Base-by-base conservation (phyloP, 2,329 filamentous ascomycete species). In the Penicillium rolfsii region DNA sequence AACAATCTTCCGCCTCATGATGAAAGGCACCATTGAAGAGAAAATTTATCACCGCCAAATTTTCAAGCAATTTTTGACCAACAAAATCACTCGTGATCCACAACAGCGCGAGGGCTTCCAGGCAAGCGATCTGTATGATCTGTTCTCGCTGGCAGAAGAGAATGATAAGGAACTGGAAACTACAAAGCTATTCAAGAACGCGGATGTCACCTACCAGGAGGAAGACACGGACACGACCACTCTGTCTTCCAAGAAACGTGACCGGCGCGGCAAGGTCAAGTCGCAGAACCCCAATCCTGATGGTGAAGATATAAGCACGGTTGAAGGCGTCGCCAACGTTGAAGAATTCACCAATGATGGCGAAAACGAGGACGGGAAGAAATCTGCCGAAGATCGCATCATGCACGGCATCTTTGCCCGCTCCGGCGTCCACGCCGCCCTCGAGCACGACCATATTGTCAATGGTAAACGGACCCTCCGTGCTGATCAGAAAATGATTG, bases 1-100 rank as follows among this genome's bases (percentile, higher is more conserved):
- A 30, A 93, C 92, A 4, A 97, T 99, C 24, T 99, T 97, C 74
- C 90, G 96, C 38, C 83, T 99, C n/a, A 96, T 99, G 91, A 97
- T 92, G 4, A 92, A 94, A 5, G 95, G 95, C 1, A 99, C 96
- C 0, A 99, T 99, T 26, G 95, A 99, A 73, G 95, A 99, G 77
- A 99, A 99, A 80, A 99, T 99, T 33, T 99, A 98, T 65, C 94
- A 99, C 76, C 90, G 96, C 16, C 95, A 99, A 73, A 95, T 99
- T 54, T 99, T 96, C 83, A 99, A 99, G 77, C 94, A 98, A 70
- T 97, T 98, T 73, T 83, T 99, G 63, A 95, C 93, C 3, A 97
- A 98, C 79, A 98, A 98, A 76, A 93, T 99, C 6, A 77, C 99
- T 54, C 93, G 91, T 68, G 94, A 99, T 70, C 93, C 95, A 0